phyloP scores from a whole-genome alignment of 2,329 filamentous ascomycete species.

The Chrysoporthe puriensis region DNA sequence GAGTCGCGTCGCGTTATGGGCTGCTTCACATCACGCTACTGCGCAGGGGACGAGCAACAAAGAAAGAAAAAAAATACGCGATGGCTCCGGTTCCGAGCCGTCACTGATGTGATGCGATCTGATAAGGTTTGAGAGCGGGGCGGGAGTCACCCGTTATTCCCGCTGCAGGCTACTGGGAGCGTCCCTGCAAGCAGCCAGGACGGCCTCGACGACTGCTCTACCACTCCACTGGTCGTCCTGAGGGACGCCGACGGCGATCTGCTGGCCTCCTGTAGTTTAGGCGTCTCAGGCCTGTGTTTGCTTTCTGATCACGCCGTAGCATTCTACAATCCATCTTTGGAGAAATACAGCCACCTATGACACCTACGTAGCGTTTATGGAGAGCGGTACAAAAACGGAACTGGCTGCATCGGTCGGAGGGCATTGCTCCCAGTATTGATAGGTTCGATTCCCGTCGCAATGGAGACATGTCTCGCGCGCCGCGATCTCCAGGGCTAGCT shows the following conservation, averaged over 20 bases:
- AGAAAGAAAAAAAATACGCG: neutral
- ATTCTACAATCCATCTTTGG: neutral
- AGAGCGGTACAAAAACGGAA: neutral
- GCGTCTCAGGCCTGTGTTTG: neutral
- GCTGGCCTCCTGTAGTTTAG: neutral
- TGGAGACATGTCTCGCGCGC: neutral
- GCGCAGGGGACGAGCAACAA: neutral
- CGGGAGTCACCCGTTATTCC: neutral
- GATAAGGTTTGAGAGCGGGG: neutral
- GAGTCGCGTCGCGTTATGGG: conserved; percentile 10
- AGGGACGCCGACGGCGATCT: neutral
- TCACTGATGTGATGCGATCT: conserved; percentile 5
- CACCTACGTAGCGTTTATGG: neutral
- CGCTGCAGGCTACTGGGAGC: neutral
- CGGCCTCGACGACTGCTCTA: neutral
- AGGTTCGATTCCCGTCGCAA: neutral
- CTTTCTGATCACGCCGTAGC: neutral
- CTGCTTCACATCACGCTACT: conserved; percentile 9
- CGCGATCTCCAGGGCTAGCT: neutral
- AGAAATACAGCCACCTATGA: neutral
- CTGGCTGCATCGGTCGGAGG: neutral
- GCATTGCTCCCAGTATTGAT: neutral
- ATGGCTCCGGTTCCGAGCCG: conserved; percentile 7
- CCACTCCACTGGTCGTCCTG: neutral
- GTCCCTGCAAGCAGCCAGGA: neutral